phyloP scores from a whole-genome alignment of 257 asterid genomes.

The Cinchona pubescens region DNA sequence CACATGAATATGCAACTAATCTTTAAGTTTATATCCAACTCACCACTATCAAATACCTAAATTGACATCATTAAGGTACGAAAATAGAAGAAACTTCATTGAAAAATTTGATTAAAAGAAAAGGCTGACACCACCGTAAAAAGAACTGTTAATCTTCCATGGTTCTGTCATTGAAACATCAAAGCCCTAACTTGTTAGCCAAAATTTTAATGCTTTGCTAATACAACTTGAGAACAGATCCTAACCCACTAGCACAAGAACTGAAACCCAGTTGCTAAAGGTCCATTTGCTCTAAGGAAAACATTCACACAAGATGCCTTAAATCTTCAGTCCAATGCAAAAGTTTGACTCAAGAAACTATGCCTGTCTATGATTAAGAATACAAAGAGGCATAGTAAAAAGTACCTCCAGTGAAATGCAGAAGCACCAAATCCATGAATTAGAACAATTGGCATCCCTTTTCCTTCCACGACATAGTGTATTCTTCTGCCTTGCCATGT shows the following conservation, averaged over 20 bases:
- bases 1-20: background rate
- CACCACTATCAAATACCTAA: background rate
- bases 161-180: too few species aligned
- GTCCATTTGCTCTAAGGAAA: background rate
- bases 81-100: background rate
- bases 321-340: too few species aligned
- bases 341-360: background rate
- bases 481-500: conserved; percentile 73
- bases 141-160: too few species aligned
- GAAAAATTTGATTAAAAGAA: background rate
- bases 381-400: conserved; percentile 1
- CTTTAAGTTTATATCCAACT: background rate
- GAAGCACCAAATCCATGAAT: conserved; percentile 99
- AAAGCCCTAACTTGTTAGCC: background rate
- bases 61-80: background rate
- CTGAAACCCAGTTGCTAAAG: background rate
- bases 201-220: background rate
- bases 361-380: background rate
- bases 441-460: conserved; percentile 77
- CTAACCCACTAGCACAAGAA: background rate
- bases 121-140: background rate
- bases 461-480: conserved; percentile 92
- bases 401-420: conserved; percentile 94
- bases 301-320: too few species aligned
- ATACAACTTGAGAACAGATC: background rate